These are phyloP conservation scores for Pythium dissimile DNA, from an alignment of 352 stramenopile genomes.

Conservation along the genomic window DNA sequence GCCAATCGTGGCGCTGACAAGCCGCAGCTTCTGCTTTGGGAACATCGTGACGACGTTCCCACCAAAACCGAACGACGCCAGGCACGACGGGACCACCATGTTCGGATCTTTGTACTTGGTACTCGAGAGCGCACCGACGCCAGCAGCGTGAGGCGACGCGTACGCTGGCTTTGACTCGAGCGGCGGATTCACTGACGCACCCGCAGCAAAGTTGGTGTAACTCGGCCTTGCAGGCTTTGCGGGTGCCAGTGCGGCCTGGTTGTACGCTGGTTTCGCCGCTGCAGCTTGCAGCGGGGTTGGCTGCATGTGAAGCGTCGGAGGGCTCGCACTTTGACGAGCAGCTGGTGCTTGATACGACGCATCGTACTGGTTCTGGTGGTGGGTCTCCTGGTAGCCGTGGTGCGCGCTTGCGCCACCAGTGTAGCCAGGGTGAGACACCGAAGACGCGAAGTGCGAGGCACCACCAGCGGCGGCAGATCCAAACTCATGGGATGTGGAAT, in stretches of 20 bases:
- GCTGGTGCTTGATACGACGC: slow-evolving; percentile 13
- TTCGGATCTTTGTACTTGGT: slow-evolving; percentile 85
- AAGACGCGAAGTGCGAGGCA: neutral
- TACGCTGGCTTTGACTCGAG: slow-evolving; percentile 17
- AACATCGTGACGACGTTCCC: slow-evolving; percentile 89
- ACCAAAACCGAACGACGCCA: slow-evolving; percentile 84
- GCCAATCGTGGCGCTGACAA: slow-evolving; percentile 51
- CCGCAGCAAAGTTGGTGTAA: neutral
- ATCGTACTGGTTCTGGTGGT: neutral
- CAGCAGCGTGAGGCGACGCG: neutral
- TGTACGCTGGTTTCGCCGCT: slow-evolving; percentile 9
- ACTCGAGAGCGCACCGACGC: slow-evolving; percentile 21
- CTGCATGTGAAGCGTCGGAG: neutral
- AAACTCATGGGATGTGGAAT: neutral
- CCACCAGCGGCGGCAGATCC: neutral
- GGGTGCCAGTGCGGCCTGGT: slow-evolving; percentile 1
- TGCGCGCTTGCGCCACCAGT: neutral
- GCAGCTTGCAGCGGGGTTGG: neutral
- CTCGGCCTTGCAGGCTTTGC: neutral
- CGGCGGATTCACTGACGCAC: neutral
- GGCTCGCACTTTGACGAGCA: neutral
- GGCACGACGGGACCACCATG: slow-evolving; percentile 63
- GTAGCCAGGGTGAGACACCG: neutral
- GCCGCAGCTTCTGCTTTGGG: slow-evolving; percentile 76
- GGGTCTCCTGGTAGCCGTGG: neutral